These are phyloP conservation scores for Amoebophrya sp. DNA, from an alignment of 169 alveolate species.

Conservation along the genomic window DNA sequence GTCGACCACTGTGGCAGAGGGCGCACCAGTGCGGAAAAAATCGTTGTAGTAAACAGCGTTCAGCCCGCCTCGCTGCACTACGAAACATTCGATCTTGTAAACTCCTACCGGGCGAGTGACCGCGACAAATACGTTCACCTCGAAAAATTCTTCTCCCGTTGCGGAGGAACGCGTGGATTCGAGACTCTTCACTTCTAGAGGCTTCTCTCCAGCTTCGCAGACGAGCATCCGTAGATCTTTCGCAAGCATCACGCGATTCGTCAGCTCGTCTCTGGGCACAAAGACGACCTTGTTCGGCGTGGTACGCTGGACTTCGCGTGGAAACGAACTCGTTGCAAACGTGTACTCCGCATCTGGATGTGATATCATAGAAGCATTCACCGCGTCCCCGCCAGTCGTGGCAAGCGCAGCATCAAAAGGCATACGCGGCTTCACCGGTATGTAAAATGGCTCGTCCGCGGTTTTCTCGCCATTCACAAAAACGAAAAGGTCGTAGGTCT, in stretches of 20 bases:
- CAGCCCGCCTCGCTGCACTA: neutral
- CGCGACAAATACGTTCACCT: neutral
- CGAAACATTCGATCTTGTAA: neutral
- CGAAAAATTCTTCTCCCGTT: neutral
- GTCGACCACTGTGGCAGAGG: neutral
- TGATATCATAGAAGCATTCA: neutral
- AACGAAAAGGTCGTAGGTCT: neutral
- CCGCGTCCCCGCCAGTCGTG: neutral
- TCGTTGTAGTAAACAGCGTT: neutral
- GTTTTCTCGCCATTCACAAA: neutral
- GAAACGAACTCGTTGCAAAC: neutral
- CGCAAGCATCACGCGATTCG: neutral
- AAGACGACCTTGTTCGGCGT: conserved; percentile 7
- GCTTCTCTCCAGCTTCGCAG: neutral
- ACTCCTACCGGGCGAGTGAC: neutral
- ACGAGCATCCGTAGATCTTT: neutral
- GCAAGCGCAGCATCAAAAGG: neutral
- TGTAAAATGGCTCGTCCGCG: neutral
- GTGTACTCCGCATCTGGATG: neutral
- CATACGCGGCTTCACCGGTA: neutral
- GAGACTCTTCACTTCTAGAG: neutral
- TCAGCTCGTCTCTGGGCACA: neutral
- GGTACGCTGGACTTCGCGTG: neutral
- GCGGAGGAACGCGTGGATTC: neutral
- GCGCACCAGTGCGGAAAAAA: neutral